These are phyloP conservation scores for Suillus clintonianus DNA, from an alignment of 768 basidiomycete genomes.

Conservation along the genomic window DNA sequence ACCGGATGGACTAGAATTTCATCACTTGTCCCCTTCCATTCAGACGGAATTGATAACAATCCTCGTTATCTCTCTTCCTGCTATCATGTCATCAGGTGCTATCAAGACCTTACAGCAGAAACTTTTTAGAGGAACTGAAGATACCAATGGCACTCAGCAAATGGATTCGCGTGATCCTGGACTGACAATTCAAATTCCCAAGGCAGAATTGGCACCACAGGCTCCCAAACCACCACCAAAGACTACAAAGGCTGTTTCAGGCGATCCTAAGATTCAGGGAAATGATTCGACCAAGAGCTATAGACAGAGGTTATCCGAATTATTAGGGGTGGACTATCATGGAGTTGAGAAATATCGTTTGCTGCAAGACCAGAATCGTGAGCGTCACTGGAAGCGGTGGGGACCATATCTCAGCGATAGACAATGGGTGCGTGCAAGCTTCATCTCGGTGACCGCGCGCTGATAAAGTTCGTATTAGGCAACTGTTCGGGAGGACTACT, in stretches of 20 bases:
- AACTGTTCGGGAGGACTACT: conserved; percentile 98
- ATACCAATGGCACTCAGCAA: conserved; percentile 19
- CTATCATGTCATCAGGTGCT: conserved; percentile 44
- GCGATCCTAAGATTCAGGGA: conserved; percentile 7
- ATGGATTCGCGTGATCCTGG: conserved; percentile 29
- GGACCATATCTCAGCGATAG: conserved; percentile 96
- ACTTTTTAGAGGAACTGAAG: conserved; percentile 56
- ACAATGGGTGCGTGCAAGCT: conserved; percentile 77
- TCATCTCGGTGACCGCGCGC: not conserved
- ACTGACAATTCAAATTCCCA: conserved; percentile 76
- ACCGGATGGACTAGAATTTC: conserved; percentile 17
- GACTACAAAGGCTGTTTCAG: conserved; percentile 39
- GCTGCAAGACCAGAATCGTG: conserved; percentile 75
- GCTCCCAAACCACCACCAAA: conserved; percentile 43
- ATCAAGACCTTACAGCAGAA: conserved; percentile 72
- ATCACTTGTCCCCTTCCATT: conserved; percentile 4
- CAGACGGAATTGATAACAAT: not conserved
- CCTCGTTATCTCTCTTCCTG: conserved; percentile 10
- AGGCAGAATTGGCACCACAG: conserved; percentile 39
- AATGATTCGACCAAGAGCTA: conserved; percentile 38
- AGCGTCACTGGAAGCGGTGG: conserved; percentile 97
- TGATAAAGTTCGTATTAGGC: conserved; percentile 53
- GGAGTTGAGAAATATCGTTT: conserved; percentile 85
- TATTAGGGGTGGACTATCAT: conserved; percentile 70
- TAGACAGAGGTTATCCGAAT: conserved; percentile 64